Evolutionary conservation across 2,329 filamentous ascomycete genomes (phyloP), one percentile per base, ranked within the genome.

Genomic region (Aspergillus ibericus): DNA sequence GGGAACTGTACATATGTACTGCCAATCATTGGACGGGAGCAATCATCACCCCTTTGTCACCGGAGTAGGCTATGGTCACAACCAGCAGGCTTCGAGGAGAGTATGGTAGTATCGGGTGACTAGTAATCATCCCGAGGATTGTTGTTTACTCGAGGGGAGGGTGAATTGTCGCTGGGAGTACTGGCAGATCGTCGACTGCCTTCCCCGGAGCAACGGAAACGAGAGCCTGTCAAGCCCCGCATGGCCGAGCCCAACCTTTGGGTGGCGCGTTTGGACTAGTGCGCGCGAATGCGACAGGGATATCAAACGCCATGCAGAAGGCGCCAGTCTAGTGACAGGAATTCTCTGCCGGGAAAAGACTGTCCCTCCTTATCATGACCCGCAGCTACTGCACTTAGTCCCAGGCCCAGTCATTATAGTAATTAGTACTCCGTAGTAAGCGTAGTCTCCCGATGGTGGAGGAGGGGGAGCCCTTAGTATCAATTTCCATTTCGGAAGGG

Each of bases 161-260:
- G 9, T 10, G 29, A 18, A 51, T 34, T 35, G 34, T 36, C 20
- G 36, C 34, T 51, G 22, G 25, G 15, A 25, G 49, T 27, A n/a
- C n/a, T n/a, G n/a, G n/a, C n/a, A 36, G 49, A 51, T 51, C 49
- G 34, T 40, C 49, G 49, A 35, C 36, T 38, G 34, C 49, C 54
- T 72, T 69, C 68, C 66, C 71, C 71, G 71, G 71, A 68, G 70
- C 65, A 73, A 72, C 70, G 71, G 71, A 73, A 66, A 73, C 63
- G 55, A 56, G 53, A 58, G 54, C 40, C 58, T 60, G 56, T 61
- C 64, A 62, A 59, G 63, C 70, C 70, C 69, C 70, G 71, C 71
- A 73, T 72, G 68, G 65, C 71, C 71, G 70, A 72, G 64, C 53
- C 60, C 64, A 63, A 62, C 53, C 53, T 55, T 53, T 60, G 35